Base-by-base conservation (phyloP, 2,329 filamentous ascomycete species). In the Colletotrichum nymphaeae region DNA sequence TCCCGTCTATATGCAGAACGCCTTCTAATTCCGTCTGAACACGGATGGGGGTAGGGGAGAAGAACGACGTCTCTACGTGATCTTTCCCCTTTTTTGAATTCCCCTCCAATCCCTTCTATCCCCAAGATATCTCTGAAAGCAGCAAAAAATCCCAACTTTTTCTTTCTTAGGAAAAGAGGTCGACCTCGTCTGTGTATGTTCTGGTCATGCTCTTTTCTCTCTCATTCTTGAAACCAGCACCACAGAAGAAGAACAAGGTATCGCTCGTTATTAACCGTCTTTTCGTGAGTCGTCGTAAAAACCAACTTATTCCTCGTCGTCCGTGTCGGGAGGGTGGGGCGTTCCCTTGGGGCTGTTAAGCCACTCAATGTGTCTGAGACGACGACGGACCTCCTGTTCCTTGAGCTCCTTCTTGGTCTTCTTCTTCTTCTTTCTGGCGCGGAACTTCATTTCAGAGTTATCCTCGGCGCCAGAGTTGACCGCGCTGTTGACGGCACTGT, bases 391-490 rank as follows among this genome's bases (percentile, higher is more conserved):
- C 85, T 98, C 96, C 24, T 93, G 89, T 83, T 99, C 97, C 90
- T 99, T 99, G 81, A 95, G 78, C 84, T 99, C 95, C 85, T 95
- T 95, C 88, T 97, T 94, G 70, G 97, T 99, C 91, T 97, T 91
- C 94, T 99, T 99, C 92, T 96, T 97, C 95, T 98, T 98, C 90
- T 95, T 97, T 84, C 89, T 91, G 11, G 93, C 88, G 83, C 89
- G 91, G 92, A 99, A 99, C 86, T 97, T 96, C 88, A 99, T 90
- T 74, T 83, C 93, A 83, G 79, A 88, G 73, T 91, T 91, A 78
- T 97, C 95, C 84, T 98, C 96, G 1, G 88, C 91, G n/a, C 95
- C 95, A 64, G 91, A 93, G 86, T 95, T 96, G 72, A 92, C 92
- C 2, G 93, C 92, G 62, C 91, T 91, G 62, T 87, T 87, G 56